Evolutionary conservation across 2,329 filamentous ascomycete species (phyloP).

Genomic region (Chaetomiaceae sp.): DNA sequence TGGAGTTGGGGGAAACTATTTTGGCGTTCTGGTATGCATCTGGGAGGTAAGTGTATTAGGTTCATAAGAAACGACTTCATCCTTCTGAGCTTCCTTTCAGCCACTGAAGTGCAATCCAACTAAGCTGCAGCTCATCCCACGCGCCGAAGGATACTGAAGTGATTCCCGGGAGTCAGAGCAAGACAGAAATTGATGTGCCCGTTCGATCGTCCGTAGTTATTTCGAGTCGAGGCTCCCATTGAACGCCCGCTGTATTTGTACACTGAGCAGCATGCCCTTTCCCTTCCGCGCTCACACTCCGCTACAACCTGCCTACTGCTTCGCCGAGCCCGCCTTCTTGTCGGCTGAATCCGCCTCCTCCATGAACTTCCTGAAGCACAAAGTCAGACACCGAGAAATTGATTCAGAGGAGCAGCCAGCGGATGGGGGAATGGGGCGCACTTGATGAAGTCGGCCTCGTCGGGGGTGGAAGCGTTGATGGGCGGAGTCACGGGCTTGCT

Average conservation of each 20-base stretch:
- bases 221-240: conserved; percentile 16
- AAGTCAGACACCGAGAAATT: conserved; percentile 12
- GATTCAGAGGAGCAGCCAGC: conserved; percentile 1
- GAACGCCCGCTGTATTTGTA: conserved; percentile 26
- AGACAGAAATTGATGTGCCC: background rate
- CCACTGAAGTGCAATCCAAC: too few species aligned
- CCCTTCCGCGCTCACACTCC: background rate
- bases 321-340: conserved; percentile 32
- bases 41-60: too few species aligned
- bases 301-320: conserved; percentile 32
- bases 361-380: conserved; percentile 40
- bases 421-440: conserved; percentile 33
- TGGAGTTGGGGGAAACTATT: too few species aligned
- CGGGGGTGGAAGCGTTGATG: conserved; percentile 56
- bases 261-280: conserved; percentile 18
- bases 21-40: too few species aligned
- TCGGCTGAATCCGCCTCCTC: conserved; percentile 37
- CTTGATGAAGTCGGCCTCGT: conserved; percentile 62
- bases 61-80: too few species aligned
- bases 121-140: too few species aligned
- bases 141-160: too few species aligned
- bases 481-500: conserved; percentile 43
- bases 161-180: too few species aligned
- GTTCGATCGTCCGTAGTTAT: background rate
- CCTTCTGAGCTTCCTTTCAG: too few species aligned